phyloP scores from a whole-genome alignment of 108 stramenopile genomes.

The Skeletonema tropicum region DNA sequence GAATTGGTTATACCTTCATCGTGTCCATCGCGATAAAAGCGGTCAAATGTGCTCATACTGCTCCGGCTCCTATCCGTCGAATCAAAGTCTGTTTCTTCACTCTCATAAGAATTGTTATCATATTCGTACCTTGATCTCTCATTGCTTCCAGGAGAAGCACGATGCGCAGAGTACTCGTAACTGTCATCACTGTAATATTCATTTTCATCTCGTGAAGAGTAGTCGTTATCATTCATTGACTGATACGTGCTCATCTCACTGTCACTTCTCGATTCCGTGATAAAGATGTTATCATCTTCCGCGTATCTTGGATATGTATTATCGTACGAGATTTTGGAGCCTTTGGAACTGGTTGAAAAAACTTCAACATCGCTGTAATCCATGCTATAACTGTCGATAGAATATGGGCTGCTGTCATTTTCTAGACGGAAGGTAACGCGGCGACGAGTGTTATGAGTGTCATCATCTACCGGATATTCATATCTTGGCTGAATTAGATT shows the following conservation, averaged over 20 bases:
- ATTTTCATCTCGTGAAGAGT: constrained; percentile 4
- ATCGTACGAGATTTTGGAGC: background rate
- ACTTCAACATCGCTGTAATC: background rate
- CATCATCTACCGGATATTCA: constrained; percentile 32
- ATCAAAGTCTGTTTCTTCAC: constrained; percentile 5
- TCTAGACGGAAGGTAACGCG: background rate
- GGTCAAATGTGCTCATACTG: constrained; percentile 24
- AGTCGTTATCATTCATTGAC: constrained; percentile 17
- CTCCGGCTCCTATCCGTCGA: background rate
- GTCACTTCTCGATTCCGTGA: constrained; percentile 23
- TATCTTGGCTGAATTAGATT: constrained; percentile 12
- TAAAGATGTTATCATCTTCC: background rate
- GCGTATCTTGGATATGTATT: background rate
- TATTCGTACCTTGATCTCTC: background rate
- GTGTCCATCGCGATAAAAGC: constrained; percentile 24
- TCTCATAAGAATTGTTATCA: constrained; percentile 11
- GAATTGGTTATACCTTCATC: constrained; percentile 7
- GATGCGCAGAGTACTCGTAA: background rate
- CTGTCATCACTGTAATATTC: constrained; percentile 1
- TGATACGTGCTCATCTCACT: constrained; percentile 31
- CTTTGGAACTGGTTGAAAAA: background rate
- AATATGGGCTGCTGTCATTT: background rate
- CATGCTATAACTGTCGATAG: background rate
- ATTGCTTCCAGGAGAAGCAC: background rate
- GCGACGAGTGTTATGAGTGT: constrained; percentile 1